Evolutionary conservation across 202 grass and related monocot genomes (phyloP).

Genomic region (Bolboschoenoplectus hybrid): DNA sequence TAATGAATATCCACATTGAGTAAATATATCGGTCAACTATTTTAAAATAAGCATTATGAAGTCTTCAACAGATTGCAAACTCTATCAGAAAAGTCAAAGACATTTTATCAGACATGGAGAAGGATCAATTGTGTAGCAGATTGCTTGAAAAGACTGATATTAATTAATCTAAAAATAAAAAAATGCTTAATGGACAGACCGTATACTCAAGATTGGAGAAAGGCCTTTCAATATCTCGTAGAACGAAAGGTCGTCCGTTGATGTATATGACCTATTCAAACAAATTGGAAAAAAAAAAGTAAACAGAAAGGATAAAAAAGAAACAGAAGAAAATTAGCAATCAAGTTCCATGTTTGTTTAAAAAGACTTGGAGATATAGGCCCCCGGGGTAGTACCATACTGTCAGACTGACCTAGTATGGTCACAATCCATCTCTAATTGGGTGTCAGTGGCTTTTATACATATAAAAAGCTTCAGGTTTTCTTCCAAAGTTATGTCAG

Average conservation of each 20-base stretch:
- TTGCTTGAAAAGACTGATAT: not conserved
- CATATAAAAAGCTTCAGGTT: not conserved
- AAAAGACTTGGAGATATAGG: conserved; percentile 1
- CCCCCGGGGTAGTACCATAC: not conserved
- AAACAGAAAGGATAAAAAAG: conserved; percentile 29
- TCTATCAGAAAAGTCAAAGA: not conserved
- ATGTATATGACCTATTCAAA: conserved; percentile 89
- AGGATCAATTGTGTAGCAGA: conserved; percentile 16
- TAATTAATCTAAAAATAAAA: conserved; percentile 29
- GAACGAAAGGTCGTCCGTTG: conserved; percentile 84
- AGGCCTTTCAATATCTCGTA: conserved; percentile 94
- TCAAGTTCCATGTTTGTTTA: not conserved
- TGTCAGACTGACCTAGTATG: not conserved
- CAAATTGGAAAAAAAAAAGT: conserved; percentile 42
- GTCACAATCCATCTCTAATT: conserved; percentile 14
- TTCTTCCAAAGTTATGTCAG: conserved; percentile 16
- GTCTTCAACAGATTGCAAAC: not conserved
- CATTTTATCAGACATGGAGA: conserved; percentile 1
- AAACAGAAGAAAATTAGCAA: conserved; percentile 38
- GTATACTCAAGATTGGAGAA: conserved; percentile 99
- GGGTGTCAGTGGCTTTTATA: not conserved
- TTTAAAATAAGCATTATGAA: not conserved
- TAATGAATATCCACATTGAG: not conserved
- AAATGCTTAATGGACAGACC: conserved; percentile 55
- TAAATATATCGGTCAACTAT: not conserved